phyloP scores from a whole-genome alignment of 306 rosid species.

The Gillenia trifoliata region DNA sequence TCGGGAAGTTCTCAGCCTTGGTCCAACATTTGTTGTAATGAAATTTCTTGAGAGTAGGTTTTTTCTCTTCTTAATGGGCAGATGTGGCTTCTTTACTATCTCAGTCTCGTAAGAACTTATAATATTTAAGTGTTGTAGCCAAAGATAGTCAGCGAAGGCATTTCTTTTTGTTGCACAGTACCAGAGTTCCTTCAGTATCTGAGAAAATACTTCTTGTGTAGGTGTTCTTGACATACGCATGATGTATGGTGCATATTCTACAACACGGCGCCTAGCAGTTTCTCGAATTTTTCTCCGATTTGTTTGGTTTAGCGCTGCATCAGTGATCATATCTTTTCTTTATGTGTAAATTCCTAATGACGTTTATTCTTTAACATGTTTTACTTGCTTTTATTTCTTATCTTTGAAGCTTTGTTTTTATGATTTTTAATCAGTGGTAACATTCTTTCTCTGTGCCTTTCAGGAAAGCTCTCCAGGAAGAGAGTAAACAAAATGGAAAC shows the following conservation, averaged over 20 bases:
- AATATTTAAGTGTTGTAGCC: not conserved
- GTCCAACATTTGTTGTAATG: slow-evolving; percentile 88
- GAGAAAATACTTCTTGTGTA: slow-evolving; percentile 23
- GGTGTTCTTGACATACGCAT: slow-evolving; percentile 87
- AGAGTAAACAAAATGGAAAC: slow-evolving; percentile 46
- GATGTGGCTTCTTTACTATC: not conserved
- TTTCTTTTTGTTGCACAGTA: not conserved
- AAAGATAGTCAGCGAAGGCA: not conserved
- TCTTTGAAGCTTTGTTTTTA: not conserved
- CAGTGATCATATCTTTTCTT: slow-evolving; percentile 65
- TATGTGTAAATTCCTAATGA: slow-evolving; percentile 56
- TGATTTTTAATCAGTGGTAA: not conserved
- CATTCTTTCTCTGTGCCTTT: slow-evolving; percentile 15
- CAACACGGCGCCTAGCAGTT: slow-evolving; percentile 64
- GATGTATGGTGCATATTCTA: slow-evolving; percentile 97
- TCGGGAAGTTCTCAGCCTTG: slow-evolving; percentile 85
- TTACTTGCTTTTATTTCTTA: slow-evolving; percentile 6
- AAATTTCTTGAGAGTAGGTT: slow-evolving; percentile 82
- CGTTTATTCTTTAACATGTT: slow-evolving; percentile 1
- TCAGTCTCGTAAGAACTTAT: not conserved
- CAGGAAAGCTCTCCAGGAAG: slow-evolving; percentile 90
- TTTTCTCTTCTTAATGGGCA: not conserved
- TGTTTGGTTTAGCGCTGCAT: slow-evolving; percentile 72
- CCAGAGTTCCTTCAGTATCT: not conserved
- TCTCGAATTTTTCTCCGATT: slow-evolving; percentile 84